Percentiles rank a stretch among this genome's conserved stretches.
Evolutionary conservation across 2,329 filamentous ascomycete genomes (phyloP).

Genomic region (Sporothrix phasma): DNA sequence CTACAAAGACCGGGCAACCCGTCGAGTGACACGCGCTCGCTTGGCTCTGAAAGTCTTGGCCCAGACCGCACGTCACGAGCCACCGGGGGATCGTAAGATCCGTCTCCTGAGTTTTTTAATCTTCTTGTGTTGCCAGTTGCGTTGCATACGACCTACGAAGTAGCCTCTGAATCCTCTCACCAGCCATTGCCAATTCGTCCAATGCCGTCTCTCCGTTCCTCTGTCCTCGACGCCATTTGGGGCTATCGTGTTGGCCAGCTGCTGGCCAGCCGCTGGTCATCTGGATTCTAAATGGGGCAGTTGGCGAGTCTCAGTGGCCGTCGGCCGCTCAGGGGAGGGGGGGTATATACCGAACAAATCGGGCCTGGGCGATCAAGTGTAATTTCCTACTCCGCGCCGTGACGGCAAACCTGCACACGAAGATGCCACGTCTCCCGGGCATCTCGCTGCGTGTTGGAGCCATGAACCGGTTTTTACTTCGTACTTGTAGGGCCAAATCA

Average conservation of each 20-base stretch:
- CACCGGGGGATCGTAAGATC: not conserved
- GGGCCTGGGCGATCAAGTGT: not conserved
- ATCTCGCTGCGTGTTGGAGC: constrained; percentile 2
- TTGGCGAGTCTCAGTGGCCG: not conserved
- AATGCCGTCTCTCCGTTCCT: too few relatives aligned
- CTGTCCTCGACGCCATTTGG: not conserved
- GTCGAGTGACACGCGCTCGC: constrained; percentile 14
- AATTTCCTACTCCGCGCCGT: not conserved
- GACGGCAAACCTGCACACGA: not conserved
- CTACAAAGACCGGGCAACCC: not conserved
- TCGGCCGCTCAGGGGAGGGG: not conserved
- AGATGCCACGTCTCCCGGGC: not conserved
- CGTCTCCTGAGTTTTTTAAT: not conserved
- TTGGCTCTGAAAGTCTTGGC: constrained; percentile 13
- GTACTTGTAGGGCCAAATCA: too few relatives aligned
- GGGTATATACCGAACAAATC: constrained; percentile 8
- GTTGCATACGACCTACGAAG: too few relatives aligned
- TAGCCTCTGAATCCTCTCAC: too few relatives aligned
- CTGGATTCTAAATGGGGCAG: not conserved
- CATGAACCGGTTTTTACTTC: not conserved
- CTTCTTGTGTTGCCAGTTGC: too few relatives aligned
- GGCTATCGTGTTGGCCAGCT: not conserved
- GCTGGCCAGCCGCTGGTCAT: not conserved
- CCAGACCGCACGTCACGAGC: not conserved
- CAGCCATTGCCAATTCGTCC: too few relatives aligned